Percentiles rank a stretch among this genome's conserved stretches.
Evolutionary conservation across 306 rosid genomes (phyloP).

Genomic region (Quercus suber): DNA sequence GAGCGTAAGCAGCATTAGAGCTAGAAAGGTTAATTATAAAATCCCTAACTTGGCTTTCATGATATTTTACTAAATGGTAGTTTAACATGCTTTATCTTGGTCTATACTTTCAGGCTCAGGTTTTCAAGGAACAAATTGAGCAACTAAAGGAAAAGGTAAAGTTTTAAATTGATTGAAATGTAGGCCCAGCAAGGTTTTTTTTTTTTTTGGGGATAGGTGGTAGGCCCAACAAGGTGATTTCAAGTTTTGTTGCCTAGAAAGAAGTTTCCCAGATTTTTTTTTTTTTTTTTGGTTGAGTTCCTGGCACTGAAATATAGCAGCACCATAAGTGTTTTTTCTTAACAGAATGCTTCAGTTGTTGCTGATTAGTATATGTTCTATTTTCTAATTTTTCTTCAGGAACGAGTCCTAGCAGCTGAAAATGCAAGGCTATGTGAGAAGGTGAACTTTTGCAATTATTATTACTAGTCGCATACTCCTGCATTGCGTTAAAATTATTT

Average conservation of each 20-base stretch:
- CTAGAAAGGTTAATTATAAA: conserved; percentile 54
- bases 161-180: not conserved
- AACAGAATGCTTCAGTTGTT: not conserved
- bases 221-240: no score
- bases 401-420: conserved; percentile 50
- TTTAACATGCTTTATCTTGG: not conserved
- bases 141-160: conserved; percentile 65
- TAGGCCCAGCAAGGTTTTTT: not conserved
- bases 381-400: conserved; percentile 45
- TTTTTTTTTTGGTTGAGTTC: not conserved
- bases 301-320: not conserved
- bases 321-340: not conserved
- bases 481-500: no score
- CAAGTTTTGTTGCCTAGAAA: no score
- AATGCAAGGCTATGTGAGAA: conserved; percentile 58
- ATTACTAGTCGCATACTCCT: not conserved
- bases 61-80: not conserved
- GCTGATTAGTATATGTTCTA: conserved; percentile 1
- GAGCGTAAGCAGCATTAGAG: conserved; percentile 52
- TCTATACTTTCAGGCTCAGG: conserved; percentile 45
- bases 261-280: not conserved
- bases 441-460: conserved; percentile 31
- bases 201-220: not conserved
- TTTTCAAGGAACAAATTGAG: conserved; percentile 55
- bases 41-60: not conserved